A percentile compares a stretch with the other conserved stretches of the same genome.
Evolutionary conservation across 2,329 filamentous ascomycete species (phyloP).

Genomic region (Cordyceps pruinosa): DNA sequence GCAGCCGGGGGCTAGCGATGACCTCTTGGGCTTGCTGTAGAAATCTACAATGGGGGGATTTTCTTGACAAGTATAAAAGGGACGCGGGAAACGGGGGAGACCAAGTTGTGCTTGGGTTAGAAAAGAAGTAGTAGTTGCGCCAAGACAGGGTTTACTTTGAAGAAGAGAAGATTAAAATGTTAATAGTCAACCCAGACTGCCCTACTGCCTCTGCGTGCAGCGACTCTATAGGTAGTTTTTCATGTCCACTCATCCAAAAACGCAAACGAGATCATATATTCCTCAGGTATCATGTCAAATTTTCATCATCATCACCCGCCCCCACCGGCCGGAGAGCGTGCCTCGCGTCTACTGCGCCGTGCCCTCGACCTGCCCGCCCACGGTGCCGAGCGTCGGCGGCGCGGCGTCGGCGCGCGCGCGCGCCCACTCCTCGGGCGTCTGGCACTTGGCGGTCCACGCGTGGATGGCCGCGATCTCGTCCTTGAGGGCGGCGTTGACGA

Average conservation of each 20-base stretch:
- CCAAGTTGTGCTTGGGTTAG: background rate
- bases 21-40: constrained; percentile 45
- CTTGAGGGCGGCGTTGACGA: constrained; percentile 78
- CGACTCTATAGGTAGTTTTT: background rate
- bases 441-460: constrained; percentile 91
- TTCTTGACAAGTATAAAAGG: constrained; percentile 13
- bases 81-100: too few species aligned
- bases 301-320: background rate
- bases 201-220: background rate
- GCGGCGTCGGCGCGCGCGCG: constrained; percentile 43
- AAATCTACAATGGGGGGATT: constrained; percentile 14
- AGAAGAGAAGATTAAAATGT: background rate
- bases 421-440: constrained; percentile 85
- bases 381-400: constrained; percentile 39
- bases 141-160: background rate
- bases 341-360: constrained; percentile 16
- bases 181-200: background rate
- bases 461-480: constrained; percentile 86
- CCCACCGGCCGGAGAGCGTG: background rate
- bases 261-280: background rate
- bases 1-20: constrained; percentile 53
- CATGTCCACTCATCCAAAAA: background rate
- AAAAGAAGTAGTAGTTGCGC: background rate
- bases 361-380: constrained; percentile 35
- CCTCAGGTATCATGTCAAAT: constrained; percentile 3